Evolutionary conservation across 2,329 filamentous ascomycete genomes (phyloP).

Genomic region (Fusarium mangiferae): DNA sequence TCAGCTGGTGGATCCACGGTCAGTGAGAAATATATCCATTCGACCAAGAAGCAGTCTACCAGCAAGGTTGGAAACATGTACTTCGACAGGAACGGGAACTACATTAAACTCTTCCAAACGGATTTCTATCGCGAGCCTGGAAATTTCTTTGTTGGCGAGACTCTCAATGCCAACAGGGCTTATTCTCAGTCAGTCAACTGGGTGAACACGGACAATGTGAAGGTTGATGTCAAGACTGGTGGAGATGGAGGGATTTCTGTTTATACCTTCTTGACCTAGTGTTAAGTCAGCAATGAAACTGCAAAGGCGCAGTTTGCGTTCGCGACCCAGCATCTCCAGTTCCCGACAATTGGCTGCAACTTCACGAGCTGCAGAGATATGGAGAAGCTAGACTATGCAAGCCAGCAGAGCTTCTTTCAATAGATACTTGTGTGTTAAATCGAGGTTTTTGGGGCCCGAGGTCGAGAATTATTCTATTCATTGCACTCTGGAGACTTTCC

Average conservation of each 20-base stretch:
- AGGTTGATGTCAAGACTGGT: neutral
- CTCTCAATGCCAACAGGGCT: neutral
- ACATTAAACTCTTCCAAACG: neutral
- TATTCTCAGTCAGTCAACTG: neutral
- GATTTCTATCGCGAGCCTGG: neutral
- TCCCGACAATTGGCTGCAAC: neutral
- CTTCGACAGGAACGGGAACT: neutral
- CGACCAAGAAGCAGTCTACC: neutral
- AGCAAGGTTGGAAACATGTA: neutral
- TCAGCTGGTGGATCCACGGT: neutral
- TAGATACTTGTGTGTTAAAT: too few species aligned
- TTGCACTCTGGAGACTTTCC: neutral
- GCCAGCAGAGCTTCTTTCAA: neutral
- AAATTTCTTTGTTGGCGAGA: neutral
- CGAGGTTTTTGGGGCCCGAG: neutral
- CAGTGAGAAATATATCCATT: neutral
- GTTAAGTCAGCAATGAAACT: too few species aligned
- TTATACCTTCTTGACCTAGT: neutral
- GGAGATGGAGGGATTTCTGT: neutral
- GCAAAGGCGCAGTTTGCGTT: neutral
- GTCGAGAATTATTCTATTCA: neutral
- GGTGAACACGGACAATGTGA: neutral
- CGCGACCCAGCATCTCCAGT: neutral
- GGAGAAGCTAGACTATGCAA: neutral
- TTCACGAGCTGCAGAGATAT: neutral